Conservation (phyloP, 1,284 basidiomycete genomes). For the Microstroma glucosiphilum region DNA sequence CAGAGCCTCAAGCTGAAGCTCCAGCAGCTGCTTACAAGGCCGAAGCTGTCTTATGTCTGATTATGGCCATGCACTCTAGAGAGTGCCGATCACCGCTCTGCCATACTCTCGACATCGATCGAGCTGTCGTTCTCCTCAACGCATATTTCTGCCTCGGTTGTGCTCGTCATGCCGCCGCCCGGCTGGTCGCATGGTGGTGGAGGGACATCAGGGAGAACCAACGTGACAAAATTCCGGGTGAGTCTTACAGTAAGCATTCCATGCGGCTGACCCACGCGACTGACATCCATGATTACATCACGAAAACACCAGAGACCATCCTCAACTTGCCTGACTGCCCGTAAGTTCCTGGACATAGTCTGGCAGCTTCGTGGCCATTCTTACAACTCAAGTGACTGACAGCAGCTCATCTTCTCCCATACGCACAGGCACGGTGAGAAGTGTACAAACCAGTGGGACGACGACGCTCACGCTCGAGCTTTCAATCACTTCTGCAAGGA, state of each 20-base stretch:
- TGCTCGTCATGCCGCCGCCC: not conserved
- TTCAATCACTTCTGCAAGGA: constrained; percentile 5
- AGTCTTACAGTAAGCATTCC: not conserved
- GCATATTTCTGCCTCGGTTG: not conserved
- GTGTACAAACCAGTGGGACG: not conserved
- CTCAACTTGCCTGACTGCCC: not conserved
- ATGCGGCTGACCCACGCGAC: too few relatives aligned
- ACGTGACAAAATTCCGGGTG: not conserved
- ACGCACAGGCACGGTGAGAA: not conserved
- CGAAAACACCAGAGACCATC: not conserved
- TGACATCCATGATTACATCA: too few relatives aligned
- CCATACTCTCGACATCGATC: not conserved
- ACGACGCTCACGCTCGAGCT: not conserved
- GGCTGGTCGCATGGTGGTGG: not conserved
- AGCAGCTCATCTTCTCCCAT: not conserved
- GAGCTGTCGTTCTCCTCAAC: not conserved
- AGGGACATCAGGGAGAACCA: not conserved
- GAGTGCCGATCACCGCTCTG: not conserved
- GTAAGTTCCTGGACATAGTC: not conserved
- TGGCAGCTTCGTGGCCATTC: not conserved
- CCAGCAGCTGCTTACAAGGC: not conserved
- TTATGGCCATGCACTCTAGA: not conserved
- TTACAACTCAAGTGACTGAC: not conserved
- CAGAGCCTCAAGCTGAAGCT: constrained; percentile 3
- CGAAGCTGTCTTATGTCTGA: not conserved